These are phyloP conservation scores for Macadamia tetraphylla DNA, from an alignment of 164 flowering plant species.

Conservation along the genomic window DNA sequence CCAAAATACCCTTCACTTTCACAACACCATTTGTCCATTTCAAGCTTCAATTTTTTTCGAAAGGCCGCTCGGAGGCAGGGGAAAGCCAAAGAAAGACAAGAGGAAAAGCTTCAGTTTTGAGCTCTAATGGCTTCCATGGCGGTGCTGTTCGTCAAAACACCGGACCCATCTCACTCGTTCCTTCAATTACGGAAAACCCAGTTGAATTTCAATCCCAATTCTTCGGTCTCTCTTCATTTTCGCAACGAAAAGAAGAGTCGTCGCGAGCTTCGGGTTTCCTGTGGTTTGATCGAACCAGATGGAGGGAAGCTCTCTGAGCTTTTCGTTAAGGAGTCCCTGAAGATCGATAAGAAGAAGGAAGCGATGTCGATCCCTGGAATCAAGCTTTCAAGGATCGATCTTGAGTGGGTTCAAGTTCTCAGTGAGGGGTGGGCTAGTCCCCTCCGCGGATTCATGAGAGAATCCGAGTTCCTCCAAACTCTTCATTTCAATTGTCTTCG, in stretches of 20 bases:
- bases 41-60: too few relatives aligned
- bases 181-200: slow-evolving; percentile 16
- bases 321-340: slow-evolving; percentile 41
- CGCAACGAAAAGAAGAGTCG: slow-evolving; percentile 4
- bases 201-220: slow-evolving; percentile 4
- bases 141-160: slow-evolving; percentile 12
- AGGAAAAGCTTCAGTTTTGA: slow-evolving; percentile 3
- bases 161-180: slow-evolving; percentile 11
- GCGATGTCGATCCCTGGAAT: slow-evolving; percentile 49
- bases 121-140: slow-evolving; percentile 24
- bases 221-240: slow-evolving; percentile 14
- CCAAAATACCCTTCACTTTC: slow-evolving; percentile 6
- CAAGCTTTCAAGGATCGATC: slow-evolving; percentile 62
- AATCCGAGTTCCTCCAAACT: slow-evolving; percentile 99
- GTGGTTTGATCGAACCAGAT: slow-evolving; percentile 82
- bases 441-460: slow-evolving; percentile 73
- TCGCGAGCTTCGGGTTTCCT: slow-evolving; percentile 21
- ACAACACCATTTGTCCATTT: background rate
- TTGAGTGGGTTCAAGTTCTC: slow-evolving; percentile 83
- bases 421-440: slow-evolving; percentile 55
- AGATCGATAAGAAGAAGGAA: slow-evolving; percentile 41
- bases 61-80: too few relatives aligned
- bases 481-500: slow-evolving; percentile 93
- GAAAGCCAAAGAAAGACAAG: background rate
- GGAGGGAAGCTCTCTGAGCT: slow-evolving; percentile 83